These are phyloP conservation scores for Xylaria sp. DNA, from an alignment of 2,329 filamentous ascomycete species.

Conservation along the genomic window DNA sequence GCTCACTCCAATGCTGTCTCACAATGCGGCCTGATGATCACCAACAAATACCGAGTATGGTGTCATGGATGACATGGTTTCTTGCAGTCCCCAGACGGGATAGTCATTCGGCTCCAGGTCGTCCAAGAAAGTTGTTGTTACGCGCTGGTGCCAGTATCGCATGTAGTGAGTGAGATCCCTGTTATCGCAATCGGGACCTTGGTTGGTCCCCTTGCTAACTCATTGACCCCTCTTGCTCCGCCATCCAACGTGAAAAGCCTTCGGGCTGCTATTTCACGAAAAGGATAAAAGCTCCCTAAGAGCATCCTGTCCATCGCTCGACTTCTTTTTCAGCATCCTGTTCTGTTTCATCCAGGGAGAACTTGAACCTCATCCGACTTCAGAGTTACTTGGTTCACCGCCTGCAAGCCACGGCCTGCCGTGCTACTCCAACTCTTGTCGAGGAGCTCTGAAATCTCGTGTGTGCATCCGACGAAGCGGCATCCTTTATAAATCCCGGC, in stretches of 20 bases:
- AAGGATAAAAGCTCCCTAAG: constrained; percentile 7
- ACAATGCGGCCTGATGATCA: constrained; percentile 15
- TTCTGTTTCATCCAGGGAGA: background rate
- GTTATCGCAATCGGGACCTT: constrained; percentile 10
- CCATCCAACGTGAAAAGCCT: constrained; percentile 5
- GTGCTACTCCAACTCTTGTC: constrained; percentile 6
- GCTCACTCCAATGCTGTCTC: constrained; percentile 2
- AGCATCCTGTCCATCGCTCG: background rate
- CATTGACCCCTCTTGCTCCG: constrained; percentile 12
- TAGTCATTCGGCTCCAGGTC: constrained; percentile 8
- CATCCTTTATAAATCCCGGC: background rate
- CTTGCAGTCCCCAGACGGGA: constrained; percentile 3
- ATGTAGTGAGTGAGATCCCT: constrained; percentile 13
- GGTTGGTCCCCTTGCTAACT: constrained; percentile 14
- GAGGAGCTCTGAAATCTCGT: constrained; percentile 2
- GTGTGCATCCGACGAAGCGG: constrained; percentile 3
- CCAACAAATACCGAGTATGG: constrained; percentile 9
- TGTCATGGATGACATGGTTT: constrained; percentile 14
- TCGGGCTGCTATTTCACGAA: constrained; percentile 15
- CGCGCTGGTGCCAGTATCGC: constrained; percentile 7
- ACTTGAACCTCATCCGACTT: background rate
- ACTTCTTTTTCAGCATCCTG: constrained; percentile 1
- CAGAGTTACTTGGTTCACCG: constrained; percentile 1
- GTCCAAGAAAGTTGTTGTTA: constrained; percentile 6
- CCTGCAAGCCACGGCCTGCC: constrained; percentile 10